Conservation (phyloP, 768 basidiomycete species). For the Tricholoma saponaceum region DNA sequence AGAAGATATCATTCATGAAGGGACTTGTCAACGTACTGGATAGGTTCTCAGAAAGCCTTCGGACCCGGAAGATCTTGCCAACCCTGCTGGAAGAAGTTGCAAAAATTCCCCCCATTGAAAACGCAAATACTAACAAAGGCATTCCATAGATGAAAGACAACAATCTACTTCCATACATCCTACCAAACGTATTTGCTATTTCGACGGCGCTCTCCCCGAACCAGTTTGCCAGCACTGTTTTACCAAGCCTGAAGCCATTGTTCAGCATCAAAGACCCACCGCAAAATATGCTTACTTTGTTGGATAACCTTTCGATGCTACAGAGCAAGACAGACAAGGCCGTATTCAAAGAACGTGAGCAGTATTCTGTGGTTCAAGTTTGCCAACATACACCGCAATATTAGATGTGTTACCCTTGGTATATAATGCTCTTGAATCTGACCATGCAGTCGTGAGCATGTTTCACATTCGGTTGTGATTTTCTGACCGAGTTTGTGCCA, state of each 20-base stretch:
- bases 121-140: neutral
- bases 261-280: slow-evolving; percentile 93
- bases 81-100: slow-evolving; percentile 88
- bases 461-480: neutral
- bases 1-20: slow-evolving; percentile 95
- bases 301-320: slow-evolving; percentile 85
- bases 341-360: slow-evolving; percentile 86
- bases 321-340: slow-evolving; percentile 86
- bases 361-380: neutral
- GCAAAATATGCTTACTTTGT: slow-evolving; percentile 91
- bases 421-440: slow-evolving; percentile 95
- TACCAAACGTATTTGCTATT: slow-evolving; percentile 94
- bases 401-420: slow-evolving; percentile 96
- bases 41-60: slow-evolving; percentile 83
- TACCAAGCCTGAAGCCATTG: slow-evolving; percentile 86
- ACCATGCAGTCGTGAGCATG: slow-evolving; percentile 70
- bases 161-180: slow-evolving; percentile 87
- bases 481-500: slow-evolving; percentile 9
- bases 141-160: slow-evolving; percentile 84
- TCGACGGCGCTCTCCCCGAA: slow-evolving; percentile 68
- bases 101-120: neutral
- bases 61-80: slow-evolving; percentile 85
- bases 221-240: slow-evolving; percentile 78
- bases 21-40: slow-evolving; percentile 78
- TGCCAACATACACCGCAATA: slow-evolving; percentile 2